Evolutionary conservation across 2,329 filamentous ascomycete genomes (phyloP).

Genomic region (Phialocephala sp.): DNA sequence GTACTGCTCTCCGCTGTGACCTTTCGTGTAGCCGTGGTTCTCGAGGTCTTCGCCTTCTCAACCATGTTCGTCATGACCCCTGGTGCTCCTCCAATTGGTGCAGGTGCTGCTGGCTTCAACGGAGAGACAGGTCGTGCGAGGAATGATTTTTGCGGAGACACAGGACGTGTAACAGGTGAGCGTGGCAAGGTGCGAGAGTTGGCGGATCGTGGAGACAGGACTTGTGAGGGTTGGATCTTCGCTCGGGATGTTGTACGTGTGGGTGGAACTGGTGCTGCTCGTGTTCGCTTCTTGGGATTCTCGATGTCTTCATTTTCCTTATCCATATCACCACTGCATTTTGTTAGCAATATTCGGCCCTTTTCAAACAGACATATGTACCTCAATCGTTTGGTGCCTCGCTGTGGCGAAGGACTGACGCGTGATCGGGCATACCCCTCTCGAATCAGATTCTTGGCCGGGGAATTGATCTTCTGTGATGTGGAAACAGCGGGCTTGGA

Average conservation of each 20-base stretch:
- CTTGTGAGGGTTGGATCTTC: constrained; percentile 56
- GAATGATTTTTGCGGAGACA: constrained; percentile 61
- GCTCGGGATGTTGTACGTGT: constrained; percentile 49
- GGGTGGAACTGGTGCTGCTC: constrained; percentile 43
- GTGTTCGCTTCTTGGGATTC: constrained; percentile 71
- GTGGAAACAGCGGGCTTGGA: constrained; percentile 25
- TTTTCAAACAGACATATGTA: constrained; percentile 40
- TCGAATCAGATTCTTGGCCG: constrained; percentile 37
- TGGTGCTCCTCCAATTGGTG: constrained; percentile 44
- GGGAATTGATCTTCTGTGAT: constrained; percentile 31
- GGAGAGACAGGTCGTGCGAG: constrained; percentile 66
- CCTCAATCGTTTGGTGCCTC: constrained; percentile 57
- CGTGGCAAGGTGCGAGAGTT: constrained; percentile 64
- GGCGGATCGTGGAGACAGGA: constrained; percentile 82
- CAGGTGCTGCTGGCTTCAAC: constrained; percentile 54
- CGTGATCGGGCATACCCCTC: constrained; percentile 32
- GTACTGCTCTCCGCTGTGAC: constrained; percentile 29
- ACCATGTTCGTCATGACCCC: constrained; percentile 62
- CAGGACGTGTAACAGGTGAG: constrained; percentile 35
- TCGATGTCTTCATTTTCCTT: constrained; percentile 77
- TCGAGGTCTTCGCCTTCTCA: constrained; percentile 63
- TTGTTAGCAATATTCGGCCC: constrained; percentile 30
- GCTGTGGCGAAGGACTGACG: constrained; percentile 38
- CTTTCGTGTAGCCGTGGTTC: constrained; percentile 52
- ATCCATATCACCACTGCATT: constrained; percentile 66